Conservation (phyloP, 306 rosid genomes). For the Arachis hypogaea region DNA sequence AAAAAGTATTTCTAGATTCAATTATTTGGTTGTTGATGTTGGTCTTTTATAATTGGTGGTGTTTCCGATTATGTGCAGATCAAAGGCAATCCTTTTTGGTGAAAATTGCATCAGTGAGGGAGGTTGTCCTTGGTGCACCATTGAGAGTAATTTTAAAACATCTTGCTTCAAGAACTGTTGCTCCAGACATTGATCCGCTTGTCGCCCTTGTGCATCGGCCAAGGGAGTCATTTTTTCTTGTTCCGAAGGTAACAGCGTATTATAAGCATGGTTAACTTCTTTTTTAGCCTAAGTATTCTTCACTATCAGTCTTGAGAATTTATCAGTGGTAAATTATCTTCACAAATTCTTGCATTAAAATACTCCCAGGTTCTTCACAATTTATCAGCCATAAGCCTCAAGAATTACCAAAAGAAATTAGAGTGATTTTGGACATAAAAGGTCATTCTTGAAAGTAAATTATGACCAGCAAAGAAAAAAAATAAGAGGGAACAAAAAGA, state of each 20-base stretch:
- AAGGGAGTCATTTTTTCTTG: slow-evolving; percentile 77
- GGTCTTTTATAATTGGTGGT: slow-evolving; percentile 32
- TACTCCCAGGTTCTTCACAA: too few relatives aligned
- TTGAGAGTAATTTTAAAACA: slow-evolving; percentile 72
- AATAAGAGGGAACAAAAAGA: not conserved
- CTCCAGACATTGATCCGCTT: slow-evolving; percentile 53
- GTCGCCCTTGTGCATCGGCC: slow-evolving; percentile 95
- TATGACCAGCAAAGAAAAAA: not conserved
- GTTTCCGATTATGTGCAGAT: slow-evolving; percentile 63
- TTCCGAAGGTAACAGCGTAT: slow-evolving; percentile 62
- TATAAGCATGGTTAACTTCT: slow-evolving; percentile 8
- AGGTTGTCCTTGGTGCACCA: slow-evolving; percentile 97
- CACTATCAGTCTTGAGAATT: not conserved
- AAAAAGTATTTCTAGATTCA: not conserved
- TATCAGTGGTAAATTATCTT: slow-evolving; percentile 4
- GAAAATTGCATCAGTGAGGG: slow-evolving; percentile 90
- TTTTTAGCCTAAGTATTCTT: slow-evolving; percentile 11
- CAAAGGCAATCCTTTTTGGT: slow-evolving; percentile 70
- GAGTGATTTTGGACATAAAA: not conserved
- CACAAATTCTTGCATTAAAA: not conserved
- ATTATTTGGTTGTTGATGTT: slow-evolving; percentile 33
- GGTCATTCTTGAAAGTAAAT: not conserved
- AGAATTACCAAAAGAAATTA: slow-evolving; percentile 1
- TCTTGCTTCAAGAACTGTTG: slow-evolving; percentile 66
- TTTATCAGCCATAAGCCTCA: not conserved